Percentiles rank a stretch among this genome's conserved stretches.
phyloP scores from a whole-genome alignment of 371 early-diverging fungal species.

The Syncephalastrum monosporum region DNA sequence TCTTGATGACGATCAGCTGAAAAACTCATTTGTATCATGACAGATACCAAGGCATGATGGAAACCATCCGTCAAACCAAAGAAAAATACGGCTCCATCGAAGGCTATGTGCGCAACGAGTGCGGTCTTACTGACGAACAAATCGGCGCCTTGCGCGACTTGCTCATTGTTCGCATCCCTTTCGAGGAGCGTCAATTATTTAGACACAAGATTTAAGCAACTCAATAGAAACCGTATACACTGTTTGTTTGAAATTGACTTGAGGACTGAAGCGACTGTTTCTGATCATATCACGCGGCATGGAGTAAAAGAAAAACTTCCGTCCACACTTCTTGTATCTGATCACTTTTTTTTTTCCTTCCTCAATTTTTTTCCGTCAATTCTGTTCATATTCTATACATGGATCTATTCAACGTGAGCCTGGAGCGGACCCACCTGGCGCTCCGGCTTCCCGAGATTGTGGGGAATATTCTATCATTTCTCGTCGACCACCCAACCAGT shows the following conservation, averaged over 20 bases:
- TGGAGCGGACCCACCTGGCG: constrained; percentile 24
- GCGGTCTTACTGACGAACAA: constrained; percentile 33
- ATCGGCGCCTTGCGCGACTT: constrained; percentile 32
- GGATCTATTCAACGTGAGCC: constrained; percentile 3
- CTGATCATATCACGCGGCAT: too few species aligned
- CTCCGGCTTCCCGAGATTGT: constrained; percentile 39
- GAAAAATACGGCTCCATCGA: constrained; percentile 34
- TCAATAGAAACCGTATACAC: too few species aligned
- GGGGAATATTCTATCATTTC: constrained; percentile 26
- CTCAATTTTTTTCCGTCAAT: constrained; percentile 8
- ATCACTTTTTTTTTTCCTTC: constrained; percentile 14
- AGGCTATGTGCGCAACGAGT: constrained; percentile 28
- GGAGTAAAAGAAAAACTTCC: constrained; percentile 12
- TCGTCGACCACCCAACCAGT: neutral
- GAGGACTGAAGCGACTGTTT: too few species aligned
- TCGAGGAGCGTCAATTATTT: constrained; percentile 45
- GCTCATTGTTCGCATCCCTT: constrained; percentile 44
- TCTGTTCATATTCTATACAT: neutral
- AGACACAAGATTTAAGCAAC: constrained; percentile 24
- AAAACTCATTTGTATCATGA: neutral
- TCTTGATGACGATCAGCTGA: neutral
- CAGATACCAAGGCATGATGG: constrained; percentile 47
- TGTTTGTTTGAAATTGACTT: too few species aligned
- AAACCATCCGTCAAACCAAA: constrained; percentile 28
- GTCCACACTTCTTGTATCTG: constrained; percentile 13